Conservation (phyloP, 1,284 basidiomycete species). For the Pseudozyma sp. region DNA sequence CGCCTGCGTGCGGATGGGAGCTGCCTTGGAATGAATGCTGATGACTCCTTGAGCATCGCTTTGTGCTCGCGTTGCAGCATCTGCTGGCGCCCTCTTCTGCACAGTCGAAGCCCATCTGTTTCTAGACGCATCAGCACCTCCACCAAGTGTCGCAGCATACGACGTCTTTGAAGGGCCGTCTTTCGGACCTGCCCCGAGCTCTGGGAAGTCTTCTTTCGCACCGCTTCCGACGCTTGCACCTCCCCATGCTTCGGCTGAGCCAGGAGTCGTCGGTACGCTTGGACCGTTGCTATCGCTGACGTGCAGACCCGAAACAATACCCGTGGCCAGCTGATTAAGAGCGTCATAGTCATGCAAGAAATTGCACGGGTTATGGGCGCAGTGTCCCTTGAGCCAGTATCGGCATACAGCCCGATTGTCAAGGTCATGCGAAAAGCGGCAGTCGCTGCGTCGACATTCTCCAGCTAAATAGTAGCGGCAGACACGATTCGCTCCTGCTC, state of each 20-base stretch:
- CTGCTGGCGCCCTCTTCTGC: conserved; percentile 33
- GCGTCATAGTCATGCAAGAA: conserved; percentile 70
- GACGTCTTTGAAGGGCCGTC: conserved; percentile 26
- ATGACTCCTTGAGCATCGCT: conserved; percentile 32
- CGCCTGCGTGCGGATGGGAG: conserved; percentile 22
- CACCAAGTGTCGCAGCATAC: conserved; percentile 39
- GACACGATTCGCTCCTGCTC: conserved; percentile 71
- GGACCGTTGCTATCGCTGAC: conserved; percentile 65
- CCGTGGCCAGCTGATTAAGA: conserved; percentile 76
- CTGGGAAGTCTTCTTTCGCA: conserved; percentile 82
- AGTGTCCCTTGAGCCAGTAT: conserved; percentile 96
- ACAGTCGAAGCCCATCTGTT: conserved; percentile 61
- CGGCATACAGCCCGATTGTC: conserved; percentile 80
- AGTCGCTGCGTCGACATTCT: conserved; percentile 94
- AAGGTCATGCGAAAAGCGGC: conserved; percentile 78
- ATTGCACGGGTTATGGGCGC: conserved; percentile 65
- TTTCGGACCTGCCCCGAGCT: conserved; percentile 72
- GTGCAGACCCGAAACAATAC: conserved; percentile 65
- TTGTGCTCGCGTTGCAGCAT: conserved; percentile 29
- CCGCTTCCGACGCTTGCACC: conserved; percentile 5
- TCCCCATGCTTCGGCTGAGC: conserved; percentile 1
- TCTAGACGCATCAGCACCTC: conserved; percentile 40
- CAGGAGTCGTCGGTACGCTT: conserved; percentile 70
- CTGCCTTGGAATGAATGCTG: conserved; percentile 38
- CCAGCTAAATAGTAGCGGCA: conserved; percentile 97